A percentile compares a stretch with the other conserved stretches of the same genome.
Conservation (phyloP, 2,329 filamentous ascomycete species). For the Ilyonectria mors-panacis region DNA sequence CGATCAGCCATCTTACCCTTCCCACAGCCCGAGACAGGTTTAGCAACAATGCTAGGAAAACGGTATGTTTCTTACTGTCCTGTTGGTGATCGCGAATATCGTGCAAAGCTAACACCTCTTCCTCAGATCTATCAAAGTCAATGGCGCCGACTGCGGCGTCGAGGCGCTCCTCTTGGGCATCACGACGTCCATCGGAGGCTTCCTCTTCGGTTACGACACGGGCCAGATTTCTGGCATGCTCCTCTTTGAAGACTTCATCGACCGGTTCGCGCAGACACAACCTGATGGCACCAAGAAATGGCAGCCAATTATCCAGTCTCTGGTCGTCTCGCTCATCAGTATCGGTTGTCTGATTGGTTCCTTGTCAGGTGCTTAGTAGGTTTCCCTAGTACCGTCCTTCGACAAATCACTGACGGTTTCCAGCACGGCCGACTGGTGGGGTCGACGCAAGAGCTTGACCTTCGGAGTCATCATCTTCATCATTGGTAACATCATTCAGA, state of each 20-base stretch:
- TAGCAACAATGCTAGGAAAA: conserved; percentile 45
- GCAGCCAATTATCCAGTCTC: conserved; percentile 61
- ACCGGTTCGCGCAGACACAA: conserved; percentile 67
- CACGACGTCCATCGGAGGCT: conserved; percentile 71
- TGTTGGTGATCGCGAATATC: not conserved
- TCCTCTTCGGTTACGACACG: conserved; percentile 76
- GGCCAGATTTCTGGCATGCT: conserved; percentile 70
- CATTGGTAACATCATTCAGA: conserved; percentile 76
- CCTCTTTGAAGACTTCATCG: conserved; percentile 66
- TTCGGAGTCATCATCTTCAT: conserved; percentile 71
- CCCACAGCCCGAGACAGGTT: conserved; percentile 29
- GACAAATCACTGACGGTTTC: conserved; percentile 22
- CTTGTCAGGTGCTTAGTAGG: conserved; percentile 64
- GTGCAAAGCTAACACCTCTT: conserved; percentile 18
- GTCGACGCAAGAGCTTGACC: conserved; percentile 69
- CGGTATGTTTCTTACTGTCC: conserved; percentile 28
- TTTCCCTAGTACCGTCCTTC: not conserved
- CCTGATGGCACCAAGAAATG: conserved; percentile 57
- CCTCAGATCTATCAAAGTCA: conserved; percentile 57
- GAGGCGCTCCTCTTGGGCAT: conserved; percentile 62
- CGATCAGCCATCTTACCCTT: conserved; percentile 10
- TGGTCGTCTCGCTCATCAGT: conserved; percentile 70
- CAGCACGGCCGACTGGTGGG: conserved; percentile 70
- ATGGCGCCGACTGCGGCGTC: conserved; percentile 59
- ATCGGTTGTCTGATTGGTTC: conserved; percentile 70